Evolutionary conservation across 352 stramenopile genomes (phyloP), one percentile per base, ranked within the genome.

Genomic region (Phytophthora fragariae): DNA sequence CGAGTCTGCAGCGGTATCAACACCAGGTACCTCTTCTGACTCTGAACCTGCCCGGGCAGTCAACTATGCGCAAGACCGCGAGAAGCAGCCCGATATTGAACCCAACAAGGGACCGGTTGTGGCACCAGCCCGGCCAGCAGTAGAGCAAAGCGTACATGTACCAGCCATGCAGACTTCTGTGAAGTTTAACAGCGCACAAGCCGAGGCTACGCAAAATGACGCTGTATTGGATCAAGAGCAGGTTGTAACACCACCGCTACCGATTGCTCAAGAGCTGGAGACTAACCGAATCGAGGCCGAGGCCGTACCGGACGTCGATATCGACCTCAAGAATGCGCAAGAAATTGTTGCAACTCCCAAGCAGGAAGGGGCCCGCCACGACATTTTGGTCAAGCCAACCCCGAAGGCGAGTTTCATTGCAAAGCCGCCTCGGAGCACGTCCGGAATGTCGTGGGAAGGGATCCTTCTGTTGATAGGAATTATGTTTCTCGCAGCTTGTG

Each of bases 401-500:
- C 5, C 37, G 11, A 60, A 62, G 9, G 35, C 27, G 15, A 35
- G 31, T 19, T 3, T 21, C 27, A 57, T 49, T 15, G 9, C 46
- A 46, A 61, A 64, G 14, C 27, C 37, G 5, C 47, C 35, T 50
- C 46, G 33, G 15, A 68, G 41, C 11, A 19, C 39, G 19, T 57
- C 62, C 47, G 59, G 85, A 35, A 68, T 91, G 61, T 86, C 81
- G 12, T 83, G 66, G 75, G 75, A 88, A 33, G 24, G 75, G 50
- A 62, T 85, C 17, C 27, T 88, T 50, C 58, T 92, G 46, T 61
- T 89, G 9, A 11, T 80, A 0, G 68, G 66, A 2, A 73, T 90
- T 52, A 73, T 75, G 41, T 57, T 89, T 35, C 66, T 93, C 49
- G 83, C 64, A n/a, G 83, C 70, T 2, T 75, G 78, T n/a, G 73